Evolutionary conservation across 208 protist species (phyloP).

Genomic region (Leishmania tropica): DNA sequence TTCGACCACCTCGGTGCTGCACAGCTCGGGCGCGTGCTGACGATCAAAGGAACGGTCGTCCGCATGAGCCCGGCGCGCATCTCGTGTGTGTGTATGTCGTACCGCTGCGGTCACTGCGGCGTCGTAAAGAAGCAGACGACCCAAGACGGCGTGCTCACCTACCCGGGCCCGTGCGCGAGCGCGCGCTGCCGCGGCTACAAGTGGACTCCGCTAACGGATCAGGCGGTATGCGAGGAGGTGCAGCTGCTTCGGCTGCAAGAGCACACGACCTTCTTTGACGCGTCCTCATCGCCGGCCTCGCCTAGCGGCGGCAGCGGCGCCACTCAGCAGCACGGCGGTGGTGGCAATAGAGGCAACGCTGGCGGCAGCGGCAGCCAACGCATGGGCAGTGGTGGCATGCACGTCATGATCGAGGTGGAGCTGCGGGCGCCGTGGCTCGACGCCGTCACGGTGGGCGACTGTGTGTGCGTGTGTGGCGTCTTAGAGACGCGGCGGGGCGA

Average conservation of each 20-base stretch:
- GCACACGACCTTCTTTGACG: constrained; percentile 57
- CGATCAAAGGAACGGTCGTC: constrained; percentile 75
- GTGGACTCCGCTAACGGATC: constrained; percentile 63
- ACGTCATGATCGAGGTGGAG: constrained; percentile 81
- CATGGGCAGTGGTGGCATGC: constrained; percentile 48
- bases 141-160: constrained; percentile 78
- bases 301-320: not conserved
- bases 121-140: constrained; percentile 42
- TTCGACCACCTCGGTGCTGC: constrained; percentile 80
- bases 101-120: constrained; percentile 71
- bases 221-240: constrained; percentile 76
- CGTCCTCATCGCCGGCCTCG: not conserved
- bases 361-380: not conserved
- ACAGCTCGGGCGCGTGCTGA: constrained; percentile 71
- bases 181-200: constrained; percentile 70
- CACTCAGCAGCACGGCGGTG: constrained; percentile 2
- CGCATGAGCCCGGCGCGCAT: constrained; percentile 78
- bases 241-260: constrained; percentile 87
- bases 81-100: constrained; percentile 64
- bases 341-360: constrained; percentile 3
- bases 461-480: constrained; percentile 68
- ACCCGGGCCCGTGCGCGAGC: constrained; percentile 63
- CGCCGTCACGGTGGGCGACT: constrained; percentile 69
- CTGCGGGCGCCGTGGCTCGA: constrained; percentile 74
- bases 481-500: constrained; percentile 63